phyloP scores from a whole-genome alignment of 352 stramenopile genomes.

The Phytophthora palmivora region DNA sequence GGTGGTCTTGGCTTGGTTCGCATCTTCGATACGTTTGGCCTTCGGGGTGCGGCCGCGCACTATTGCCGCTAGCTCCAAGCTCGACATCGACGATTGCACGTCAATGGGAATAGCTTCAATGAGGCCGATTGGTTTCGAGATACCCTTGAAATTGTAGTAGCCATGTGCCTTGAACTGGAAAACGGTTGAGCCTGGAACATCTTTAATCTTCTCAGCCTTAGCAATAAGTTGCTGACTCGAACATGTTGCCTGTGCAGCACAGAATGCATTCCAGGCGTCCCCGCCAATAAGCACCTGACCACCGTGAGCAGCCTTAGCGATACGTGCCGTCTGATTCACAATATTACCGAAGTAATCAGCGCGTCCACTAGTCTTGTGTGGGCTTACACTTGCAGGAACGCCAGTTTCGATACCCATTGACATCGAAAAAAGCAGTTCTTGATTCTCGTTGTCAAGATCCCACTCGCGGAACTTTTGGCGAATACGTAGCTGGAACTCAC shows the following conservation, averaged over 20 bases:
- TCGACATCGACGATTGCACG: conserved; percentile 55
- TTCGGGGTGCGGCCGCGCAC: conserved; percentile 55
- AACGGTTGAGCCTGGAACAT: conserved; percentile 56
- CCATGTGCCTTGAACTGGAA: conserved; percentile 89
- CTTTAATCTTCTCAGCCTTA: conserved; percentile 55
- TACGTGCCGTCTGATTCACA: conserved; percentile 89
- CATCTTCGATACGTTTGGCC: conserved; percentile 70
- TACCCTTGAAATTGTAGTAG: conserved; percentile 89
- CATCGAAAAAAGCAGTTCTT: conserved; percentile 88
- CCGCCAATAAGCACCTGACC: conserved; percentile 85
- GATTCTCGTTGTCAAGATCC: conserved; percentile 76
- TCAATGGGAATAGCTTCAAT: conserved; percentile 84
- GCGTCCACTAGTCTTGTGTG: conserved; percentile 88
- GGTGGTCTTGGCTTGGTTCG: conserved; percentile 53
- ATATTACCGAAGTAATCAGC: conserved; percentile 92
- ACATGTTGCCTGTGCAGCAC: conserved; percentile 40
- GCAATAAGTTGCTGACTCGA: conserved; percentile 46
- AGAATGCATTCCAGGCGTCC: conserved; percentile 80
- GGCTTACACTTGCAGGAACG: conserved; percentile 83
- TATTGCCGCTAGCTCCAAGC: conserved; percentile 41
- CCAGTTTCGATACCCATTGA: conserved; percentile 89
- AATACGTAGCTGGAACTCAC: conserved; percentile 86
- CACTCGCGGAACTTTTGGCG: conserved; percentile 80
- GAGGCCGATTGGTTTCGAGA: conserved; percentile 79
- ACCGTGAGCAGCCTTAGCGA: conserved; percentile 83